Evolutionary conservation across 1,284 basidiomycete genomes (phyloP).

Genomic region (Austroboletus niveus): DNA sequence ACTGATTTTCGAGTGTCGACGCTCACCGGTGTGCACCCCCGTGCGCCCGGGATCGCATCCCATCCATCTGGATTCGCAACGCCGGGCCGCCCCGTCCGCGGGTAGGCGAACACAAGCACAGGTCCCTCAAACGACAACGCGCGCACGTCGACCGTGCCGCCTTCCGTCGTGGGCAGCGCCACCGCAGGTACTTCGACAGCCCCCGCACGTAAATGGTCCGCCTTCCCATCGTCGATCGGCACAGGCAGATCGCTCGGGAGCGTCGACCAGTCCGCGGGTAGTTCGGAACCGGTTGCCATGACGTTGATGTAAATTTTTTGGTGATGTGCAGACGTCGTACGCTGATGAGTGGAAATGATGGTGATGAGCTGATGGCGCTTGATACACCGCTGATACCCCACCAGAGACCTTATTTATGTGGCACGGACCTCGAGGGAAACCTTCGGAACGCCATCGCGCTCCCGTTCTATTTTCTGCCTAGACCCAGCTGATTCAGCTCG

Average conservation of each 20-base stretch:
- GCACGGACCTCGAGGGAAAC: no score
- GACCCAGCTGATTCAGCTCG: no score
- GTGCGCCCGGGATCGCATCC: conserved; percentile 27
- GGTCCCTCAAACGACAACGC: conserved; percentile 14
- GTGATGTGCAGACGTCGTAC: no score
- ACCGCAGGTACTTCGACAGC: background rate
- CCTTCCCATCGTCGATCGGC: conserved; percentile 14
- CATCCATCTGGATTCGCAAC: conserved; percentile 16
- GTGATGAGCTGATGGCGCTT: no score
- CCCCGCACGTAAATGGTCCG: conserved; percentile 9
- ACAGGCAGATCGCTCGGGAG: conserved; percentile 16
- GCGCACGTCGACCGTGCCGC: conserved; percentile 9
- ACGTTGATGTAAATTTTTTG: no score
- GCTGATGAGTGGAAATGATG: no score
- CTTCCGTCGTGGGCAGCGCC: conserved; percentile 1
- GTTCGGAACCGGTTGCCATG: background rate
- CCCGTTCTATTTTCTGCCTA: no score
- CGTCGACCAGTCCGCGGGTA: conserved; percentile 9
- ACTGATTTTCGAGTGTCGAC: background rate
- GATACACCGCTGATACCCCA: no score
- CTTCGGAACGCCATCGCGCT: no score
- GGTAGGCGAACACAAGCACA: conserved; percentile 22
- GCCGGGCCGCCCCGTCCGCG: conserved; percentile 15
- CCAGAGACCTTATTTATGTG: no score
- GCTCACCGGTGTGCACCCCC: conserved; percentile 26